Conservation (phyloP, 305 asterid species). For the Fraxinus velutina region DNA sequence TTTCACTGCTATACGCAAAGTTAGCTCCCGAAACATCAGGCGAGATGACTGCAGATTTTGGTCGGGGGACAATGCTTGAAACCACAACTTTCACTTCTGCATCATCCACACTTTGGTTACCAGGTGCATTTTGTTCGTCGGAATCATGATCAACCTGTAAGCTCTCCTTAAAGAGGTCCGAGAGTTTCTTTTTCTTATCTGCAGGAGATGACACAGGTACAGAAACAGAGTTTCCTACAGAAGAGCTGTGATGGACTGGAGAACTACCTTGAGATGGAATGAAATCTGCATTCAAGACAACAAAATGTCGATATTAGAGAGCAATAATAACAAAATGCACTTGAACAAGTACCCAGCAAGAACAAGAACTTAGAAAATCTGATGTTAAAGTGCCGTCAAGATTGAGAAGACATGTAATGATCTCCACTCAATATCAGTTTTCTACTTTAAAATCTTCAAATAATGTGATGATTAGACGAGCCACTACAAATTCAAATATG, state of each 20-base stretch:
- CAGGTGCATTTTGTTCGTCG: constrained; percentile 16
- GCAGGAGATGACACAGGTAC: constrained; percentile 13
- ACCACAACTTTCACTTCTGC: neutral
- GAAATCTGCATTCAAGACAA: constrained; percentile 27
- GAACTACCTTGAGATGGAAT: constrained; percentile 44
- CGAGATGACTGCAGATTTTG: constrained; percentile 17
- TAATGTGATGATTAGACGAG: neutral
- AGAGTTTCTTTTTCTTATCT: constrained; percentile 31
- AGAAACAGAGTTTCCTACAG: constrained; percentile 15
- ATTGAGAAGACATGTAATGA: neutral
- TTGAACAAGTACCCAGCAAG: neutral
- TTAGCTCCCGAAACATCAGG: constrained; percentile 18
- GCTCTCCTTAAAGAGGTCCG: constrained; percentile 37
- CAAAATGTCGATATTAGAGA: neutral
- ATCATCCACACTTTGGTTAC: neutral
- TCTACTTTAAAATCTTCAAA: neutral
- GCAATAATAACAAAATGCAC: neutral
- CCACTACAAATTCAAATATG: neutral
- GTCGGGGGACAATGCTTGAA: constrained; percentile 2
- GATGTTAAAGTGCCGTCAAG: neutral
- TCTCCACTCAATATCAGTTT: neutral
- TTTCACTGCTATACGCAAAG: neutral
- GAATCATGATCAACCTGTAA: constrained; percentile 17
- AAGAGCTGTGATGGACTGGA: constrained; percentile 30
- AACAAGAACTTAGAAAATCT: too few relatives aligned